Conservation (phyloP, 202 grass and related monocot species). For the Cymbopogon flexuosus region DNA sequence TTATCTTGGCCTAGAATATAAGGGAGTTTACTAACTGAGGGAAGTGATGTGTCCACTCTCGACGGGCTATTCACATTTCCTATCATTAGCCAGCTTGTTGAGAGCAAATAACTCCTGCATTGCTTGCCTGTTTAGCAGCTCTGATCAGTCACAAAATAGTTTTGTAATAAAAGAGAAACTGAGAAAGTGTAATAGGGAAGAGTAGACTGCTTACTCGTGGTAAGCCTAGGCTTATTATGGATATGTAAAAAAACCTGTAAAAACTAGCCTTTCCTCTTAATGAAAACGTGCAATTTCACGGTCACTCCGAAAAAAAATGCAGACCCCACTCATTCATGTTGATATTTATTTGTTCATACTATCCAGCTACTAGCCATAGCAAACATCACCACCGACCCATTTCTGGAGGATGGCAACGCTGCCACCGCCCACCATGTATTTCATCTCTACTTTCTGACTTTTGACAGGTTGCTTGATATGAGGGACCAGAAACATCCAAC, state of each 20-base stretch:
- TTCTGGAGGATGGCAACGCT: not conserved
- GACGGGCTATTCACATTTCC: not conserved
- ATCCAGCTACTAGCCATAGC: no score
- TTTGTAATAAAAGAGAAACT: not conserved
- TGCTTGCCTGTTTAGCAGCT: not conserved
- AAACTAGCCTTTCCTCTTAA: not conserved
- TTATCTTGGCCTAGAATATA: conserved; percentile 40
- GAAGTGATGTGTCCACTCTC: not conserved
- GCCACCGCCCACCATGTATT: not conserved
- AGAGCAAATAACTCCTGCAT: not conserved
- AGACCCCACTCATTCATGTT: not conserved
- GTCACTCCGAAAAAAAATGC: not conserved
- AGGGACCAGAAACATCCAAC: conserved; percentile 16
- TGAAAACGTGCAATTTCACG: not conserved
- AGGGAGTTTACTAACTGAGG: conserved; percentile 18
- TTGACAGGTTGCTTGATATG: conserved; percentile 19
- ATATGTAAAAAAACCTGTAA: not conserved
- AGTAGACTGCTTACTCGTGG: not conserved
- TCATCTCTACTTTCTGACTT: conserved; percentile 19
- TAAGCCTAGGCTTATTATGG: not conserved
- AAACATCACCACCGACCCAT: no score
- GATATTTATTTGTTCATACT: not conserved
- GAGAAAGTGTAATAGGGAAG: not conserved
- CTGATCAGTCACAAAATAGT: not conserved
- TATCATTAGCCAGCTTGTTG: not conserved